Evolutionary conservation across 768 basidiomycete species (phyloP).

Genomic region (Boletus subcaerulescens): DNA sequence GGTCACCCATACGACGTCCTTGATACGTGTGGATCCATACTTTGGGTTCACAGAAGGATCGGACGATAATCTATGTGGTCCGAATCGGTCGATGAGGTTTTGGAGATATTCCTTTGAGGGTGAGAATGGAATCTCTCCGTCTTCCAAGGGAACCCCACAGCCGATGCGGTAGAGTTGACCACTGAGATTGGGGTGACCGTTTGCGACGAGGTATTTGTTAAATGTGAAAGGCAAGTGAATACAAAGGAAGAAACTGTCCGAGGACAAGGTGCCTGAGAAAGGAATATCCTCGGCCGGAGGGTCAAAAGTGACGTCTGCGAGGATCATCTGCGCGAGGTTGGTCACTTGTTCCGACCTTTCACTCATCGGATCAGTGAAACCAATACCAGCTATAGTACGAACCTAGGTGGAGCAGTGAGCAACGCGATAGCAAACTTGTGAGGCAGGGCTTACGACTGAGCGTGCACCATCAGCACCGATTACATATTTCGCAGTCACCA

Average conservation of each 20-base stretch:
- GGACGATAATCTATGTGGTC: slow-evolving; percentile 36
- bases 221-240: slow-evolving; percentile 12
- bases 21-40: slow-evolving; percentile 31
- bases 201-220: slow-evolving; percentile 16
- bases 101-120: slow-evolving; percentile 46
- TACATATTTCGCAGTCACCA: background rate
- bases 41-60: slow-evolving; percentile 35
- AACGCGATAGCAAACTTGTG: background rate
- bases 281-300: background rate
- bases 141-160: slow-evolving; percentile 36
- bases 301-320: slow-evolving; percentile 21
- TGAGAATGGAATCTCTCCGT: slow-evolving; percentile 36
- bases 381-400: slow-evolving; percentile 40
- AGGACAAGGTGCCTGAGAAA: background rate
- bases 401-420: slow-evolving; percentile 31
- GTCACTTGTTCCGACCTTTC: slow-evolving; percentile 20
- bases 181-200: slow-evolving; percentile 5
- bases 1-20: slow-evolving; percentile 43
- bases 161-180: slow-evolving; percentile 39
- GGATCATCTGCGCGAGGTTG: slow-evolving; percentile 31
- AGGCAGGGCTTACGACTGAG: background rate
- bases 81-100: slow-evolving; percentile 40
- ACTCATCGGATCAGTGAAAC: slow-evolving; percentile 44
- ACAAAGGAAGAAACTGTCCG: slow-evolving; percentile 14
- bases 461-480: slow-evolving; percentile 46